These are phyloP conservation scores for Inga oerstediana DNA, from an alignment of 306 rosid species.

Conservation along the genomic window DNA sequence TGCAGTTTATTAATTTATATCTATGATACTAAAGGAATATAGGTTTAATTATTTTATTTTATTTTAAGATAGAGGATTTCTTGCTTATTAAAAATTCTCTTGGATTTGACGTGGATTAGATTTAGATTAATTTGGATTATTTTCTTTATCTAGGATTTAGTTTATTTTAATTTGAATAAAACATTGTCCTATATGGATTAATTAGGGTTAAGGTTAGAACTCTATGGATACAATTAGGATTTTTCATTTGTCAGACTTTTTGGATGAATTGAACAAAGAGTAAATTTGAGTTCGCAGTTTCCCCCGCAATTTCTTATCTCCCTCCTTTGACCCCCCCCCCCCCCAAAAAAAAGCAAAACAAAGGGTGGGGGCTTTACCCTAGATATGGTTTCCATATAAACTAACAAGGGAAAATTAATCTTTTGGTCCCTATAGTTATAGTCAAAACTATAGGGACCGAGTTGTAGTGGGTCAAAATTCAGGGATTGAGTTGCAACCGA, in stretches of 20 bases:
- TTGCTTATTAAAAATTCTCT: not conserved
- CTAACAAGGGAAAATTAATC: not conserved
- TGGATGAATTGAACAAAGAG: not conserved
- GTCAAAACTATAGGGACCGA: too few species aligned
- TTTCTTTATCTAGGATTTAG: not conserved
- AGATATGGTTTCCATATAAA: not conserved
- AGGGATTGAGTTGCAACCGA: too few species aligned
- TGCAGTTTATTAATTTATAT: slow-evolving; percentile 1
- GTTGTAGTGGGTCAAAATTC: too few species aligned
- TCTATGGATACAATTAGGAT: not conserved
- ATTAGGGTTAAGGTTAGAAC: not conserved
- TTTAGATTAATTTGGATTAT: not conserved
- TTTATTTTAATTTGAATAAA: not conserved
- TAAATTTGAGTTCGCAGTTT: not conserved
- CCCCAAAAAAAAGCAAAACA: too few species aligned
- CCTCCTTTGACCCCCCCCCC: not conserved
- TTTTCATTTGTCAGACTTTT: not conserved
- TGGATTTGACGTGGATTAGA: not conserved
- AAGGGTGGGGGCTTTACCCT: not conserved
- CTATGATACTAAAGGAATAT: not conserved
- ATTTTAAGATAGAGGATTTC: not conserved
- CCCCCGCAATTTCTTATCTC: not conserved
- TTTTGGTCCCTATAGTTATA: too few species aligned
- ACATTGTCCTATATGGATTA: not conserved
- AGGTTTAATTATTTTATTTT: not conserved